These are phyloP conservation scores for Trifolium dubium DNA, from an alignment of 306 rosid species.

Conservation along the genomic window DNA sequence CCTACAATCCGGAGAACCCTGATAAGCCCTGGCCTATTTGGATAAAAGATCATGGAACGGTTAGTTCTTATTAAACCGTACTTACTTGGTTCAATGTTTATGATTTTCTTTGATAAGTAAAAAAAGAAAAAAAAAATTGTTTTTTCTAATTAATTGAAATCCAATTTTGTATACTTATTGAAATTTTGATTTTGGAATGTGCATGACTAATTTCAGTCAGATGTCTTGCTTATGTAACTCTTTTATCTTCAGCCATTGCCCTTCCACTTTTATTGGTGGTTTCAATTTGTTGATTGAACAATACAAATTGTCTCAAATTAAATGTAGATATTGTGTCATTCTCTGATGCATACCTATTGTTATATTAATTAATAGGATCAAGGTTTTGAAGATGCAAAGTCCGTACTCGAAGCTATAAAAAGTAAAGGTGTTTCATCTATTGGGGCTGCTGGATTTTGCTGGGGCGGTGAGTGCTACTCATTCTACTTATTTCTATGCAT, in stretches of 20 bases:
- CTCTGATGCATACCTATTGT: constrained; percentile 22
- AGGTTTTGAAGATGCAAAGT: constrained; percentile 63
- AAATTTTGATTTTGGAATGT: not conserved
- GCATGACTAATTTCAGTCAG: constrained; percentile 6
- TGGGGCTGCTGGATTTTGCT: constrained; percentile 78
- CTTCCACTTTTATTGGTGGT: not conserved
- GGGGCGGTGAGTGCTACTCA: constrained; percentile 75
- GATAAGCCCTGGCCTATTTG: constrained; percentile 51
- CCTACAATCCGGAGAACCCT: constrained; percentile 45
- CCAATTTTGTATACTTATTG: not conserved
- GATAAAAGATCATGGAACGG: constrained; percentile 65
- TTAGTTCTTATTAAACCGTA: constrained; percentile 45
- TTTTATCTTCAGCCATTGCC: constrained; percentile 18
- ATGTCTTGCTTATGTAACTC: not conserved
- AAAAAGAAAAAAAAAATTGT: not conserved
- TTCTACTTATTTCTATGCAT: constrained; percentile 20
- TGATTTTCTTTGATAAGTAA: not conserved
- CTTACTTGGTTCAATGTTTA: not conserved
- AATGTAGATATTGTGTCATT: not conserved
- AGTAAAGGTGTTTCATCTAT: constrained; percentile 63
- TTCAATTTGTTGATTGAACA: constrained; percentile 12
- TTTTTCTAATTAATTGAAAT: constrained; percentile 7
- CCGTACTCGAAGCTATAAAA: constrained; percentile 64
- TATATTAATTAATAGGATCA: constrained; percentile 53
- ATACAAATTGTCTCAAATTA: not conserved